phyloP scores from a whole-genome alignment of 148 eudicot species.

The Vaccinium darrowii region DNA sequence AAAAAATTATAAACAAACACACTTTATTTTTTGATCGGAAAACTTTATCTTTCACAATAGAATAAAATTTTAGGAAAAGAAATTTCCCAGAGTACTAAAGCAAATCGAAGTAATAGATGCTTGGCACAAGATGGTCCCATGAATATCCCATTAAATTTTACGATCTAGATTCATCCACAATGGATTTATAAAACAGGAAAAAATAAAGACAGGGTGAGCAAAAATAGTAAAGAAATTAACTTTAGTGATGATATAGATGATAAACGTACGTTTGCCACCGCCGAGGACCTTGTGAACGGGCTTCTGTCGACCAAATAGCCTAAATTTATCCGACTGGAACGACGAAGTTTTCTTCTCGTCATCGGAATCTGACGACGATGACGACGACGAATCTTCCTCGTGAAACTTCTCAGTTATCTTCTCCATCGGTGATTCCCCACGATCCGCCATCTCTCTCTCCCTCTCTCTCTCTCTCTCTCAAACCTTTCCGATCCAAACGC shows the following conservation, averaged over 20 bases:
- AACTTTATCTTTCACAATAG: too few species aligned
- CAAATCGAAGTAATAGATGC: neutral
- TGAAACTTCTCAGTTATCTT: conserved; percentile 57
- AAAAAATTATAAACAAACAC: too few species aligned
- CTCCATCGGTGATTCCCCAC: conserved; percentile 42
- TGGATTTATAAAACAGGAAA: neutral
- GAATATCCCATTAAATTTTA: neutral
- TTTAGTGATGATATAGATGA: too few species aligned
- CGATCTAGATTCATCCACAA: neutral
- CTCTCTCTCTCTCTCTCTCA: neutral
- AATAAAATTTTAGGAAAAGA: neutral
- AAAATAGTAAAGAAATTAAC: neutral
- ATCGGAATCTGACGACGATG: conserved; percentile 40
- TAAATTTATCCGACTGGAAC: conserved; percentile 48
- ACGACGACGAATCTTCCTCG: conserved; percentile 52
- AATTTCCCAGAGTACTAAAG: neutral
- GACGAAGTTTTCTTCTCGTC: conserved; percentile 39
- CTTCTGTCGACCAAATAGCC: conserved; percentile 62
- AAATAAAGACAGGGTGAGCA: neutral
- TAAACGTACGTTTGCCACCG: conserved; percentile 68
- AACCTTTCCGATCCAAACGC: conserved; percentile 7
- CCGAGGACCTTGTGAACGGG: conserved; percentile 79
- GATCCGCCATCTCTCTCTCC: conserved; percentile 39
- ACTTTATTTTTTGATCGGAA: too few species aligned
- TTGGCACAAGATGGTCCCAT: neutral